Evolutionary conservation across 371 early-diverging fungal species (phyloP).

Genomic region (Funneliformis caledonium): DNA sequence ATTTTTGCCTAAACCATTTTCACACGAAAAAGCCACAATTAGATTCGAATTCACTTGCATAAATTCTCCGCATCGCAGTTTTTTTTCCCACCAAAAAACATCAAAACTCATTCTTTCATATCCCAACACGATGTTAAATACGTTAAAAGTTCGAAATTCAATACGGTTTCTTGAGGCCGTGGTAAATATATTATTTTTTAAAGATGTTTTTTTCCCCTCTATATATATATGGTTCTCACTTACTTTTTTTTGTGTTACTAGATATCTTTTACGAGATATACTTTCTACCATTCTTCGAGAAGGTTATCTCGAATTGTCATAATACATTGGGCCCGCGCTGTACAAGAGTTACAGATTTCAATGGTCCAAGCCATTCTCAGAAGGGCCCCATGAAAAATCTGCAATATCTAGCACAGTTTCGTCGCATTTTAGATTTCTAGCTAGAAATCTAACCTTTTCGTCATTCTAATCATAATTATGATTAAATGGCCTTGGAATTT

Average conservation of each 20-base stretch:
- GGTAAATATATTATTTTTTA: background rate
- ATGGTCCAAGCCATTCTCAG: background rate
- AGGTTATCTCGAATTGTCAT: background rate
- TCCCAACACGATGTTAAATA: background rate
- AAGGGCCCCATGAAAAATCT: background rate
- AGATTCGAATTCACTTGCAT: background rate
- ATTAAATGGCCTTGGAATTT: background rate
- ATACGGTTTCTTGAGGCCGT: background rate
- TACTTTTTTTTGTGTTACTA: background rate
- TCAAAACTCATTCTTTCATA: background rate
- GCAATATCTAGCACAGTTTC: constrained; percentile 3
- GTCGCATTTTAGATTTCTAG: background rate
- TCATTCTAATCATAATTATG: background rate
- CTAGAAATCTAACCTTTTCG: background rate
- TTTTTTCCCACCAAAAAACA: background rate
- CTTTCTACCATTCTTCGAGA: too few relatives aligned
- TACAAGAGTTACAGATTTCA: constrained; percentile 3
- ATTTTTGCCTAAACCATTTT: background rate
- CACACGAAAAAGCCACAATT: background rate
- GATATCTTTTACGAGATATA: background rate
- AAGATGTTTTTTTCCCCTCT: too few relatives aligned
- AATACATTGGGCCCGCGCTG: background rate
- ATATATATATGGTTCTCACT: too few relatives aligned
- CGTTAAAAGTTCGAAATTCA: background rate
- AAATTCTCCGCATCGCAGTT: background rate